Base-by-base conservation (phyloP, 495 filamentous ascomycete species). In the Annulohypoxylon moriforme region DNA sequence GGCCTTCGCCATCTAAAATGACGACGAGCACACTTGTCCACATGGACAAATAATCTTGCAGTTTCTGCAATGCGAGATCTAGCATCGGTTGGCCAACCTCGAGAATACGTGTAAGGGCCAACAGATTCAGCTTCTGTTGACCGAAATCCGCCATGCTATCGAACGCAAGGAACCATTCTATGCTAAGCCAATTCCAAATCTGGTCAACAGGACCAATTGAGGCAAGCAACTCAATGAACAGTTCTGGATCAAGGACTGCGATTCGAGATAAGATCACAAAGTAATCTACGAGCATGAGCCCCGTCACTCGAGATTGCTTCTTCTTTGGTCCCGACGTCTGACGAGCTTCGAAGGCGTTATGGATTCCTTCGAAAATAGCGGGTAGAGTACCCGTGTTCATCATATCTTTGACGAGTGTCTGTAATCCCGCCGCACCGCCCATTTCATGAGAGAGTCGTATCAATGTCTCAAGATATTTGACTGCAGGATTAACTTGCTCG, bases 91-190 rank as follows among this genome's bases (percentile, higher is more conserved):
- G 82, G 27, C 85, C 84, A 1, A 91, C 81, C 69, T 92, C 89
- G 13, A 95, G 87, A 25, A 98, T 84, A 36, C 91, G 87, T 8
- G 96, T 97, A 20, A 98, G 85, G 5, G 89, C 95, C 2, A 99
- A 85, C 50, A 87, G 89, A 69, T 90, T 92, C 10, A 98, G 85
- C 79, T 99, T 99, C 79, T 92, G 88, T 44, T 90, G 86, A 33
- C 86, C 88, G 4, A 87, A 82, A 77, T 93, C 89, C 42, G 87
- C 89, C 78, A 96, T 93, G 76, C 88, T 90, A 73, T 96, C 92
- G 72, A 96, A 93, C 72, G 94, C 91, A 36, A 81, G 79, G 81
- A 98, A 97, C 96, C 96, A 99, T 78, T 96, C 94, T 0, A 85
- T 83, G 42, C 93, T 79, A 29, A 98, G 83, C 94, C 94, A 97